phyloP scores from a whole-genome alignment of 768 basidiomycete genomes.

The Hericium erinaceus region DNA sequence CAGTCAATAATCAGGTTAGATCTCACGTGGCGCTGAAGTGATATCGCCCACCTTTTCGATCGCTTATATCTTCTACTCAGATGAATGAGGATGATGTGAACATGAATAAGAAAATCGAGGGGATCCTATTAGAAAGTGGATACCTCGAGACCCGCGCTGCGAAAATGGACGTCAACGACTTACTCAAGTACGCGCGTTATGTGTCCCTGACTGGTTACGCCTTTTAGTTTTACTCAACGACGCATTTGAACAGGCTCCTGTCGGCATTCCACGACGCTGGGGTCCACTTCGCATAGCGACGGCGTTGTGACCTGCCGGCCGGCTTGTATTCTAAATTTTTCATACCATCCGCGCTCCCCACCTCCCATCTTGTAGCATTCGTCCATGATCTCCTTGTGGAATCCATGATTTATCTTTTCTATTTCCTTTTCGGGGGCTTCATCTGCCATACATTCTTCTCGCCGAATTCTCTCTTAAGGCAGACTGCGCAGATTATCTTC shows the following conservation, averaged over 20 bases:
- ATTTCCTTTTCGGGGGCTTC: too few relatives aligned
- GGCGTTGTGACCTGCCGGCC: too few relatives aligned
- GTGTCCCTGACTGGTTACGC: background rate
- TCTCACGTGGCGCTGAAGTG: background rate
- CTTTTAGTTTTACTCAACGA: background rate
- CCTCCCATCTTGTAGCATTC: too few relatives aligned
- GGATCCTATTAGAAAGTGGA: conserved; percentile 12
- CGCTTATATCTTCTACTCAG: background rate
- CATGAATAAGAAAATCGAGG: conserved; percentile 11
- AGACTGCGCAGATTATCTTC: too few relatives aligned
- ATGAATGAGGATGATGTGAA: conserved; percentile 9
- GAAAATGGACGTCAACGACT: conserved; percentile 15
- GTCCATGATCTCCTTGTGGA: too few relatives aligned
- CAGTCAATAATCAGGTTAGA: conserved; percentile 66
- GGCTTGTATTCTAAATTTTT: too few relatives aligned
- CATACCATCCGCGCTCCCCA: too few relatives aligned
- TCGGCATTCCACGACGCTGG: conserved; percentile 11
- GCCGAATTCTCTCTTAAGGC: too few relatives aligned
- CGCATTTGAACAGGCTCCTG: conserved; percentile 4
- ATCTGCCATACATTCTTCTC: too few relatives aligned
- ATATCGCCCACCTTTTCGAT: background rate
- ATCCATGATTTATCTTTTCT: too few relatives aligned
- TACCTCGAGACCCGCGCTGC: conserved; percentile 11
- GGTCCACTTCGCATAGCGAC: conserved; percentile 9
- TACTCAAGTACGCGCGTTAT: conserved; percentile 7